These are phyloP conservation scores for Conticribra weissflogii DNA, from an alignment of 108 stramenopile species.

Conservation along the genomic window DNA sequence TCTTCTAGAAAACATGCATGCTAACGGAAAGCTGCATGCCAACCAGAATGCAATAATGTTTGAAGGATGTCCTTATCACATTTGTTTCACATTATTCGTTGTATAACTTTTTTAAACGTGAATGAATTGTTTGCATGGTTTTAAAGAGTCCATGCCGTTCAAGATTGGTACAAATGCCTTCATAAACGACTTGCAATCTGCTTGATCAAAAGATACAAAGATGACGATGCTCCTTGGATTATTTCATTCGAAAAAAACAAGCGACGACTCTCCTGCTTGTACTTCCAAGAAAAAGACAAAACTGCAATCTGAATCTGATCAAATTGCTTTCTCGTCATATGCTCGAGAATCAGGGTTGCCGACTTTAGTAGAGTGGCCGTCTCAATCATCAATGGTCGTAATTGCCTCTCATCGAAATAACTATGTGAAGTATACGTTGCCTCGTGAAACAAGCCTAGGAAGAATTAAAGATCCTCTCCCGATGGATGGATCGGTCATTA, in stretches of 20 bases:
- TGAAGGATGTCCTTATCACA: no score
- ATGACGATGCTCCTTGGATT: slow-evolving; percentile 26
- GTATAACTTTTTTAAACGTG: no score
- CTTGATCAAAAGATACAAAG: no score
- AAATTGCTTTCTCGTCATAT: slow-evolving; percentile 22
- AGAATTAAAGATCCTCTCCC: slow-evolving; percentile 14
- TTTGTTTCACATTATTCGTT: no score
- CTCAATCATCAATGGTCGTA: slow-evolving; percentile 12
- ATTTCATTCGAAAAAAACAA: slow-evolving; percentile 15
- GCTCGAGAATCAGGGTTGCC: slow-evolving; percentile 37
- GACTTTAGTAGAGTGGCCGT: slow-evolving; percentile 27
- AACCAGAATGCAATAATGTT: no score
- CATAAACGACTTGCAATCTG: background rate
- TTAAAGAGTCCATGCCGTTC: no score
- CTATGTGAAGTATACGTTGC: slow-evolving; percentile 1
- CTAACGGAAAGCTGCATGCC: no score
- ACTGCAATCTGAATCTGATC: slow-evolving; percentile 10
- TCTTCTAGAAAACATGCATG: no score
- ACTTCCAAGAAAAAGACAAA: background rate
- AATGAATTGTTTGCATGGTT: no score
- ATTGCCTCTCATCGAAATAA: slow-evolving; percentile 25
- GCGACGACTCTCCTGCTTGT: slow-evolving; percentile 1
- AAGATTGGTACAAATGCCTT: no score
- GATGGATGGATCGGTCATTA: slow-evolving; percentile 29
- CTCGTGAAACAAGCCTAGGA: slow-evolving; percentile 1